Evolutionary conservation across 768 basidiomycete genomes (phyloP), one percentile per base, ranked within the genome.

Genomic region (Tylopilus vinaceipallidus): DNA sequence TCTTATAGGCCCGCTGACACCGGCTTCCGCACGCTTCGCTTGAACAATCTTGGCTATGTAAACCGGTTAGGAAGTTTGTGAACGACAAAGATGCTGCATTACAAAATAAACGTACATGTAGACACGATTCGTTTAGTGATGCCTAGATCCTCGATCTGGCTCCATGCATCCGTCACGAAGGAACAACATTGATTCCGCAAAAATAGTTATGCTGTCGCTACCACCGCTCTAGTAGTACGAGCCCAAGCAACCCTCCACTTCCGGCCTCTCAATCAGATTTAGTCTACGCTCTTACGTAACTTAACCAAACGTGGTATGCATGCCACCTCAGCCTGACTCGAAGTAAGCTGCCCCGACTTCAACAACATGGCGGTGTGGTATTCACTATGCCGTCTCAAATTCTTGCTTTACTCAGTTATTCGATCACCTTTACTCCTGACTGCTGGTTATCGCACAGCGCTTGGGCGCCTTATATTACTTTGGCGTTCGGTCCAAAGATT

Each of bases 81-180:
- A n/a, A n/a, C n/a, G n/a, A n/a, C n/a, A n/a, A n/a, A n/a, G n/a
- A n/a, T n/a, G n/a, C n/a, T n/a, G n/a, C n/a, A n/a, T n/a, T n/a
- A n/a, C n/a, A n/a, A n/a, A n/a, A n/a, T n/a, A n/a, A n/a, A n/a
- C 90, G 59, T 65, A 92, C 94, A 90, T 26, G 90, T 89, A 50
- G 91, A 92, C 23, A 88, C 73, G 45, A 93, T 81, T 40, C 93
- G 77, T 71, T 95, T 92, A 42, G 84, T 81, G 64, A 98, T 88
- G 35, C 77, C 77, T 49, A 98, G 73, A 32, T 80, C 82, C 62
- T 95, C 94, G 38, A 98, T 82, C 37, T 75, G 69, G 57, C 83
- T 80, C 73, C 82, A 85, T 6, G 89, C 82, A 62, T 98, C 93
- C 19, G 87, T 86, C n/a, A n/a, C n/a, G n/a, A n/a, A n/a, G n/a